Conservation (phyloP, 352 stramenopile species). For the Globisporangium polare region DNA sequence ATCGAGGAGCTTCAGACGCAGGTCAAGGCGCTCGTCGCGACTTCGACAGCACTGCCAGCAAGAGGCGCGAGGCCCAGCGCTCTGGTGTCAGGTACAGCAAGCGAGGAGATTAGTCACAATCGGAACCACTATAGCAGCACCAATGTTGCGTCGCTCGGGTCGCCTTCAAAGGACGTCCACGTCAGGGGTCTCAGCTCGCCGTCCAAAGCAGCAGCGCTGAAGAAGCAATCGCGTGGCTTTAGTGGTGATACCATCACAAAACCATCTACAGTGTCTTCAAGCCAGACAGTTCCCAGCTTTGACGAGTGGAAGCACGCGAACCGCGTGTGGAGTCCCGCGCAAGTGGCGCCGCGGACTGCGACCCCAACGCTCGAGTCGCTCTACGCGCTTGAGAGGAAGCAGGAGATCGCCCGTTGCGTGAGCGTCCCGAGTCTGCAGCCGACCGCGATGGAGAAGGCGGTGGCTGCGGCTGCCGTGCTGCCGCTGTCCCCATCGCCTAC, state of each 20-base stretch:
- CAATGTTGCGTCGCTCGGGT: neutral
- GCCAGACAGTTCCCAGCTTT: slow-evolving; percentile 33
- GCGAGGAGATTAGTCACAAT: neutral
- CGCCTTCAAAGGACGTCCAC: slow-evolving; percentile 9
- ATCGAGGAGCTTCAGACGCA: slow-evolving; percentile 50
- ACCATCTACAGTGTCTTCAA: neutral
- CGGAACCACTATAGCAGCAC: neutral
- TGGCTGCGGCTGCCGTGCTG: slow-evolving; percentile 11
- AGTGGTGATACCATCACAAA: neutral
- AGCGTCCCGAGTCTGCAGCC: slow-evolving; percentile 55
- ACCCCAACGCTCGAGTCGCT: slow-evolving; percentile 36
- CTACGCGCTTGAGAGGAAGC: slow-evolving; percentile 14
- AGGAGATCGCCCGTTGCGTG: slow-evolving; percentile 46
- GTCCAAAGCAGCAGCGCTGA: slow-evolving; percentile 14
- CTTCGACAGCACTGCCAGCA: slow-evolving; percentile 1
- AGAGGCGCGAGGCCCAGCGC: neutral
- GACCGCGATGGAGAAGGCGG: slow-evolving; percentile 51
- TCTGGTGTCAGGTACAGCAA: neutral
- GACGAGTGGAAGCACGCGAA: slow-evolving; percentile 61
- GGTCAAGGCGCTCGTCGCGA: slow-evolving; percentile 40
- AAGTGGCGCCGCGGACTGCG: slow-evolving; percentile 4
- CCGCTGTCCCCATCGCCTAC: slow-evolving; percentile 9
- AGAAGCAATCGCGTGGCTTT: slow-evolving; percentile 8
- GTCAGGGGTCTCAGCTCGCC: slow-evolving; percentile 6
- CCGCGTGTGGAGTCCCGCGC: slow-evolving; percentile 40